Evolutionary conservation across 345 rosid genomes (phyloP).

Genomic region (Angophora floribunda): DNA sequence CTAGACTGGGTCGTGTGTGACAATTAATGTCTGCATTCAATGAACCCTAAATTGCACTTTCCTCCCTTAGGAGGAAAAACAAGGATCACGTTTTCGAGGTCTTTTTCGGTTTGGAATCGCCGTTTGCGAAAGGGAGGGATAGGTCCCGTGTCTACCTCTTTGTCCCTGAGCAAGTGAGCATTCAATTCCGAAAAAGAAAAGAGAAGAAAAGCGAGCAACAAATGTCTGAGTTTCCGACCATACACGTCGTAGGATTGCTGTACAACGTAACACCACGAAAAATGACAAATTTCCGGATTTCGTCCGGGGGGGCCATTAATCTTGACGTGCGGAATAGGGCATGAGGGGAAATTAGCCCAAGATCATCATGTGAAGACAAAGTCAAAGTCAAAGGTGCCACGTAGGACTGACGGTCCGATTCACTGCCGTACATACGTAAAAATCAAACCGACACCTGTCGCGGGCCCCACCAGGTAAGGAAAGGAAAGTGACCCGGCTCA

Average conservation of each 20-base stretch:
- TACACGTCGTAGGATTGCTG: background rate
- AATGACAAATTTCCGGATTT: background rate
- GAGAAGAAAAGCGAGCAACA: too few relatives aligned
- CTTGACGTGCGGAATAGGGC: background rate
- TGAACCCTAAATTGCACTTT: background rate
- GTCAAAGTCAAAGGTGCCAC: background rate
- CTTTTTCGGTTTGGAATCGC: background rate
- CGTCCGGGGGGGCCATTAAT: background rate
- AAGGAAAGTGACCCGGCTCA: background rate
- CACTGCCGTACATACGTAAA: background rate
- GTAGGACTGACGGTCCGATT: background rate
- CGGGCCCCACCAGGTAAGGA: background rate
- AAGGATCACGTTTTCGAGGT: background rate
- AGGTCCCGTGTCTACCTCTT: background rate
- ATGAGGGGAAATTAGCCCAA: background rate
- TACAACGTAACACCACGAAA: background rate
- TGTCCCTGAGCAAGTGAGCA: background rate
- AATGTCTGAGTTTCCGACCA: background rate
- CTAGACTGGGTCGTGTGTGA: background rate
- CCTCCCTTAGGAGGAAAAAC: background rate
- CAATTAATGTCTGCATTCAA: background rate
- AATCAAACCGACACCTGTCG: background rate
- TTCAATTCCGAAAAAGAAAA: background rate
- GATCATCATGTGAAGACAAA: background rate
- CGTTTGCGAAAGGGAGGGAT: background rate